Evolutionary conservation across 2,329 filamentous ascomycete species (phyloP).

Genomic region (Biscogniauxia marginata): DNA sequence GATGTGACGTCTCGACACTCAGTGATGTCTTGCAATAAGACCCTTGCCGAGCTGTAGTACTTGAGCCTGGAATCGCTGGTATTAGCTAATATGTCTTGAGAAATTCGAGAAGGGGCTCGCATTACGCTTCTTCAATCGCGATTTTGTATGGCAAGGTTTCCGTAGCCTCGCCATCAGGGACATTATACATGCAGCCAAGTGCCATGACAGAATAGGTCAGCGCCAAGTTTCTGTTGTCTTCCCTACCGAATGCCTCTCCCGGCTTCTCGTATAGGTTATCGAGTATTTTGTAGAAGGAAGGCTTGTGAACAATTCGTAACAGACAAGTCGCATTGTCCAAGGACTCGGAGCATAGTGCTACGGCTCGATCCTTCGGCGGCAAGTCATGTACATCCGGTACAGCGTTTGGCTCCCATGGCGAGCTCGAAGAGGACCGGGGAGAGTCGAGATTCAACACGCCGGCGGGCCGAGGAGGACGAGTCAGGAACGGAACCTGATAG

Average conservation of each 20-base stretch:
- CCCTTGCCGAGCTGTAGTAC: slow-evolving; percentile 68
- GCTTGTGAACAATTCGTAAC: slow-evolving; percentile 65
- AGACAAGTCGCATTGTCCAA: slow-evolving; percentile 41
- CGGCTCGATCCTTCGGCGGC: slow-evolving; percentile 60
- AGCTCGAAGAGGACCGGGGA: slow-evolving; percentile 62
- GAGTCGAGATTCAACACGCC: slow-evolving; percentile 65
- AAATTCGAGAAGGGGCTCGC: not conserved
- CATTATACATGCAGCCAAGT: slow-evolving; percentile 58
- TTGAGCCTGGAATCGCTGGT: slow-evolving; percentile 55
- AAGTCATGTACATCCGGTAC: slow-evolving; percentile 61
- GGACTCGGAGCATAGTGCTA: slow-evolving; percentile 37
- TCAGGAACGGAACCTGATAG: slow-evolving; percentile 58
- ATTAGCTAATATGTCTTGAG: slow-evolving; percentile 20
- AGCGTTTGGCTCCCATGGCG: slow-evolving; percentile 56
- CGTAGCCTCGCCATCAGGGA: slow-evolving; percentile 24
- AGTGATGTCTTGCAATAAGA: slow-evolving; percentile 63
- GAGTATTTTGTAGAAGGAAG: slow-evolving; percentile 67
- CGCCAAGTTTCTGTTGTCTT: slow-evolving; percentile 58
- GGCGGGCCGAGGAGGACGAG: slow-evolving; percentile 46
- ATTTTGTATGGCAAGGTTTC: slow-evolving; percentile 33
- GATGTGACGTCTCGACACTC: slow-evolving; percentile 73
- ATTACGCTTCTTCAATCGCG: slow-evolving; percentile 56
- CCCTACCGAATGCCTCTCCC: slow-evolving; percentile 51
- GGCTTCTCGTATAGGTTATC: slow-evolving; percentile 65
- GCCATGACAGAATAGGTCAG: slow-evolving; percentile 60